Evolutionary conservation across 1,139 yeast genomes (phyloP), one percentile per base, ranked within the genome.

Genomic region (Yamadazyma trypodendri): DNA sequence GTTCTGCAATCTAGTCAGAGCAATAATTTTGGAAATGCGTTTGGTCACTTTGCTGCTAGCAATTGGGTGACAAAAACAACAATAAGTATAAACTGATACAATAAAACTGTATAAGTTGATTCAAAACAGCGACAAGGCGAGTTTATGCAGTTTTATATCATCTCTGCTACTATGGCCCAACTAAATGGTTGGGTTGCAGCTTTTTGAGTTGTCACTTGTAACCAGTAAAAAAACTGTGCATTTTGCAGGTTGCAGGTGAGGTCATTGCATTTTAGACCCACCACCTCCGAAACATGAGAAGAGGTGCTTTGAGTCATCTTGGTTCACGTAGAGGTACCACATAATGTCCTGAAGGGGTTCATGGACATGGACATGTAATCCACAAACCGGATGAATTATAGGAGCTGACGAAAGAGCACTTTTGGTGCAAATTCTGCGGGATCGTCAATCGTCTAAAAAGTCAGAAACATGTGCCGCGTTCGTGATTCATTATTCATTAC

Each of bases 191-290:
- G 31, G 31, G 31, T 28, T 28, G 31, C 31, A 28, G 12, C 9
- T 28, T 28, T n/a, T 12, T 11, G 6, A 2, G 11, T n/a, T 32
- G 35, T 32, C 35, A 25, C 25, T 18, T 25, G 35, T 25, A 32
- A 32, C 31, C 30, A 24, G 35, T 13, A 32, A 17, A 24, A n/a
- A 15, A 20, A 18, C 8, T n/a, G 7, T 12, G 22, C n/a, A 20
- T 15, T 18, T 16, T 22, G 32, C 32, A 14, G 7, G 27, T 34
- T 34, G 11, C 6, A 14, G 3, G 17, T 34, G 32, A 28, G 18
- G 28, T 34, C 32, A 34, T 28, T 34, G 15, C 33, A 31, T 6
- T 14, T 31, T 31, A 31, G 33, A 31, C 22, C 13, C n/a, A 12
- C 3, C 21, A n/a, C 3, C 10, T 17, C n/a, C n/a, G n/a, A n/a